Percentiles rank a stretch among this genome's conserved stretches.
Conservation (phyloP, 345 rosid species). For the Lepidium aucheri region DNA sequence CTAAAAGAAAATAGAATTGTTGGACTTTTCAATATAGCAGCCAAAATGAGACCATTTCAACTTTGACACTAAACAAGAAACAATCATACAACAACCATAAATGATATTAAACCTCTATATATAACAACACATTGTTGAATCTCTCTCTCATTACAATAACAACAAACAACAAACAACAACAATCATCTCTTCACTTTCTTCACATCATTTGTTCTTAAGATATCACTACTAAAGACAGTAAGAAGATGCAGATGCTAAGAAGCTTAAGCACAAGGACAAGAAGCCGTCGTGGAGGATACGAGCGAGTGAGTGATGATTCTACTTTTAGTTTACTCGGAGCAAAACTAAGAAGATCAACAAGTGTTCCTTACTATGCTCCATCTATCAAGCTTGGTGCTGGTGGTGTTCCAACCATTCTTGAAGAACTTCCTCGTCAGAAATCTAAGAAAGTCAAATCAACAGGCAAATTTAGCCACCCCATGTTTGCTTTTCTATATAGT, state of each 20-base stretch:
- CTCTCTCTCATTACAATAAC: slow-evolving; percentile 11
- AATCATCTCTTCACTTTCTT: not conserved
- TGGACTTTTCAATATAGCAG: not conserved
- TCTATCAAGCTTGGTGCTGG: slow-evolving; percentile 23
- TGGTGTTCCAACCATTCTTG: slow-evolving; percentile 12
- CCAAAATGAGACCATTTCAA: slow-evolving; percentile 3
- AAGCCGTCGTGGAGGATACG: slow-evolving; percentile 38
- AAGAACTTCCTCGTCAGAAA: slow-evolving; percentile 29
- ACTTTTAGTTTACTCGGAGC: slow-evolving; percentile 25
- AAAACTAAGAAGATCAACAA: slow-evolving; percentile 23
- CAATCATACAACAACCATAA: slow-evolving; percentile 13
- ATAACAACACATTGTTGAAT: not conserved
- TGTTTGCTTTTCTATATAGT: slow-evolving; percentile 22
- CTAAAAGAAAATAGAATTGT: not conserved
- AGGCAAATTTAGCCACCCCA: slow-evolving; percentile 32
- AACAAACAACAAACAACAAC: not conserved
- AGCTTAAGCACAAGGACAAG: slow-evolving; percentile 48
- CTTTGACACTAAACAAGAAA: not conserved
- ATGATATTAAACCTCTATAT: not conserved
- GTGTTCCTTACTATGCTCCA: slow-evolving; percentile 29
- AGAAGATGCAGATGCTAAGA: slow-evolving; percentile 44
- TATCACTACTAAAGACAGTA: not conserved
- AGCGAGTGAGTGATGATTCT: slow-evolving; percentile 37
- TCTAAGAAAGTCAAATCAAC: slow-evolving; percentile 27
- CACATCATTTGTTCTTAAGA: not conserved